Percentiles rank a stretch among this genome's conserved stretches.
These are phyloP conservation scores for Obba rivulosa DNA, from an alignment of 768 basidiomycete genomes.

Conservation along the genomic window DNA sequence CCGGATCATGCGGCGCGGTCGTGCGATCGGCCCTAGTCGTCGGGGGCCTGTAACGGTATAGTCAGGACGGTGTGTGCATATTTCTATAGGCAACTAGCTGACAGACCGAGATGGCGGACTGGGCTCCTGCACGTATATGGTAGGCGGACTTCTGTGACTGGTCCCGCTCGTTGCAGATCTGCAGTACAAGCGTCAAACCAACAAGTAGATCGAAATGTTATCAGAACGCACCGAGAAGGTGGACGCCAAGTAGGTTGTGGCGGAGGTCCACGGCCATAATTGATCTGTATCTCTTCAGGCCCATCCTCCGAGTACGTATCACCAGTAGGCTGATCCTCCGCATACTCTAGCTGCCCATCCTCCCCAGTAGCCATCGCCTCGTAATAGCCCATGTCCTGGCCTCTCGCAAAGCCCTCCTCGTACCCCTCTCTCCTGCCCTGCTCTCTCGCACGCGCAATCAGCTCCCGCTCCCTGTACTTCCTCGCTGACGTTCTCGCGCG, in stretches of 20 bases:
- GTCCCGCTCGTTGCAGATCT: neutral
- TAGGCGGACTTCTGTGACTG: neutral
- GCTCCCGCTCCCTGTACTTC: constrained; percentile 47
- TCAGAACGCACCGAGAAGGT: constrained; percentile 10
- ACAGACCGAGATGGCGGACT: too few species aligned
- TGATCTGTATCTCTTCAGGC: too few species aligned
- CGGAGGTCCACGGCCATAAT: neutral
- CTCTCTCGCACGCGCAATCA: constrained; percentile 52
- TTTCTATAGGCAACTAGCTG: too few species aligned
- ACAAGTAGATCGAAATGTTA: neutral
- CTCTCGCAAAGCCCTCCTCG: constrained; percentile 48
- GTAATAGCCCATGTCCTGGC: constrained; percentile 35
- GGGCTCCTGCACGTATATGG: too few species aligned
- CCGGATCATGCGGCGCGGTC: neutral
- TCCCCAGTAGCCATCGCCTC: constrained; percentile 20
- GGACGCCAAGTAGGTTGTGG: constrained; percentile 1
- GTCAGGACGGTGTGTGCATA: neutral
- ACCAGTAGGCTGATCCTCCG: neutral
- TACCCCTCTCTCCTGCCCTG: constrained; percentile 62
- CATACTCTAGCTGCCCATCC: constrained; percentile 6
- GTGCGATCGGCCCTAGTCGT: neutral
- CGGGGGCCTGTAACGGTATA: neutral
- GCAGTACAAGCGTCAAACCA: neutral
- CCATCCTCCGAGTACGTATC: too few species aligned
- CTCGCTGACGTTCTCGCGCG: constrained; percentile 48